These are phyloP conservation scores for Gloeostereum incarnatum DNA, from an alignment of 768 basidiomycete species.

Conservation along the genomic window DNA sequence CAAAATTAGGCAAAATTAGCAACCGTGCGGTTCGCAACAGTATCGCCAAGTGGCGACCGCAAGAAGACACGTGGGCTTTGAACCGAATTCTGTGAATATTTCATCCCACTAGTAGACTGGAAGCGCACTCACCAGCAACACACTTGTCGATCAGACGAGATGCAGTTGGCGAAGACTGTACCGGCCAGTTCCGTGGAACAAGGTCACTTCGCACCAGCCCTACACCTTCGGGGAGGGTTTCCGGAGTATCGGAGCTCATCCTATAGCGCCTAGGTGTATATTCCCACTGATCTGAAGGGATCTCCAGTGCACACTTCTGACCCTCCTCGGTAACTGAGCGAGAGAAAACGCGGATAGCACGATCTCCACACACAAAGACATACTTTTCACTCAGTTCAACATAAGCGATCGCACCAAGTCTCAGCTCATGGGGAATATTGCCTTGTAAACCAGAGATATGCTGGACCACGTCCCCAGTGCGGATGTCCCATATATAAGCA, in stretches of 20 bases:
- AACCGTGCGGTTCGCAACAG: slow-evolving; percentile 29
- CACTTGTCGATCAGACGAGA: slow-evolving; percentile 29
- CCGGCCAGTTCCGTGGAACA: slow-evolving; percentile 3
- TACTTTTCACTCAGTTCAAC: slow-evolving; percentile 55
- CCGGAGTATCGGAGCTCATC: too few relatives aligned
- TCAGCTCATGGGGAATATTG: not conserved
- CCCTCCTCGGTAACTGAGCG: slow-evolving; percentile 37
- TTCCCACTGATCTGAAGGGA: slow-evolving; percentile 24
- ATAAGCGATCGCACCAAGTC: slow-evolving; percentile 23
- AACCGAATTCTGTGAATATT: not conserved
- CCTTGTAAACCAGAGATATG: slow-evolving; percentile 32
- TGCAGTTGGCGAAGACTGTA: slow-evolving; percentile 1
- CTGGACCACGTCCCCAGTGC: slow-evolving; percentile 37
- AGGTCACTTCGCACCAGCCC: slow-evolving; percentile 1
- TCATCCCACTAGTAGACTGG: not conserved
- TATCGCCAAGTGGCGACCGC: slow-evolving; percentile 37
- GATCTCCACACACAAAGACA: slow-evolving; percentile 48
- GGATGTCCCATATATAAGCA: slow-evolving; percentile 59
- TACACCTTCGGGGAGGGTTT: not conserved
- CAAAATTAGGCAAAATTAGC: slow-evolving; percentile 32
- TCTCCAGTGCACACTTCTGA: slow-evolving; percentile 30
- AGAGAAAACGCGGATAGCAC: slow-evolving; percentile 43
- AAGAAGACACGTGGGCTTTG: slow-evolving; percentile 36
- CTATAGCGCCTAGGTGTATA: slow-evolving; percentile 26
- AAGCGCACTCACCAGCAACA: slow-evolving; percentile 27